A percentile compares a stretch with the other conserved stretches of the same genome.
These are phyloP conservation scores for Deinandra increscens DNA, from an alignment of 129 eudicot genomes.

Conservation along the genomic window DNA sequence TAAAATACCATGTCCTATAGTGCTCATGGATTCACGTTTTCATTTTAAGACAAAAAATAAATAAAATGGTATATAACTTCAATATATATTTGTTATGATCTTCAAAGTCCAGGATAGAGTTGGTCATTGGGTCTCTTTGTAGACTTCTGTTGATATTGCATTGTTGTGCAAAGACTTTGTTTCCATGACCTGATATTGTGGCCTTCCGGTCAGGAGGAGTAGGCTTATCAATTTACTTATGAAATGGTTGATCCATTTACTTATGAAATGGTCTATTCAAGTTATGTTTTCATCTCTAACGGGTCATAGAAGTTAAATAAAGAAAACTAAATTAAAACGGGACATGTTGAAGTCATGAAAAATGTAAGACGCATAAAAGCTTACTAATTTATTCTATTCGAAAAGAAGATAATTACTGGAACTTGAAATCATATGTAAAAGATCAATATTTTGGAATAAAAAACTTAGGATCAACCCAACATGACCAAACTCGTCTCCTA, in stretches of 20 bases:
- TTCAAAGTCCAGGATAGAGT: not conserved
- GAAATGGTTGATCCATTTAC: constrained; percentile 1
- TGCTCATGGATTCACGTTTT: not conserved
- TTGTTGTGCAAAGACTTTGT: constrained; percentile 1
- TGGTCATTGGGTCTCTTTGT: not conserved
- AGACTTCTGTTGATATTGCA: not conserved
- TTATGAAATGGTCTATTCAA: not conserved
- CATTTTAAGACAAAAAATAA: not conserved
- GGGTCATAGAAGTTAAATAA: not conserved
- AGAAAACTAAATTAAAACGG: not conserved
- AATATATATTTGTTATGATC: not conserved
- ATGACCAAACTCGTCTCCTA: not conserved
- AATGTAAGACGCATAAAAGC: not conserved
- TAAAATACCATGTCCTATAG: not conserved
- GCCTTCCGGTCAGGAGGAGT: not conserved
- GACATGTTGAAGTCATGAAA: not conserved
- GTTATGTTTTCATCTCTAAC: not conserved
- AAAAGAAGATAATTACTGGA: not conserved
- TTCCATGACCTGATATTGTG: not conserved
- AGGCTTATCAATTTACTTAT: not conserved
- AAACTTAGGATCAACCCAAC: not conserved
- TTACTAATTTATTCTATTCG: not conserved
- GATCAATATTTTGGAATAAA: not conserved
- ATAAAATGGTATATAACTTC: not conserved
- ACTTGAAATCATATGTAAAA: not conserved